Evolutionary conservation across 208 protist genomes (phyloP).

Genomic region (Blechomonas ayalai): DNA sequence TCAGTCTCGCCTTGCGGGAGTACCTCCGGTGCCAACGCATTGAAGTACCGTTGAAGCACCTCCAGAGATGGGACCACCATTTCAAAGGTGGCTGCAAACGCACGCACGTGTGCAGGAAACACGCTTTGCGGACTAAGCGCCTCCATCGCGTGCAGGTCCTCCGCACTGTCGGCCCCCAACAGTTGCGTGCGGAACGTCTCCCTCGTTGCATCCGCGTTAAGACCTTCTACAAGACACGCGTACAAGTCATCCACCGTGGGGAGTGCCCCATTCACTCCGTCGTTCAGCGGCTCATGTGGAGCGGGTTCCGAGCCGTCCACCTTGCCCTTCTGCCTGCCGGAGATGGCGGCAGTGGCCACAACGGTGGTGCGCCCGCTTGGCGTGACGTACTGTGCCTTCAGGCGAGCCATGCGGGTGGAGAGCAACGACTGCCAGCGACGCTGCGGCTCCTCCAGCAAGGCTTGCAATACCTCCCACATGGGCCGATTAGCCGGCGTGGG

Average conservation of each 20-base stretch:
- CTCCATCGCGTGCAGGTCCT: constrained; percentile 32
- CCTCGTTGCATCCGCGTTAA: constrained; percentile 31
- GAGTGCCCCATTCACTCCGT: constrained; percentile 19
- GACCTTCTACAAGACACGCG: constrained; percentile 44
- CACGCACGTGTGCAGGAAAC: constrained; percentile 56
- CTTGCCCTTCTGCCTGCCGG: neutral
- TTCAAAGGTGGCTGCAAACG: constrained; percentile 27
- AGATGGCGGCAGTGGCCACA: neutral
- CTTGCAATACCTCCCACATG: constrained; percentile 31
- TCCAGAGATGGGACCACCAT: constrained; percentile 37
- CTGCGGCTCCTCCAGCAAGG: constrained; percentile 28
- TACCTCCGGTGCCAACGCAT: constrained; percentile 33
- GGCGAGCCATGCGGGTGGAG: constrained; percentile 21
- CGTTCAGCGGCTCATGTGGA: constrained; percentile 10
- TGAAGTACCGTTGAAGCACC: constrained; percentile 46
- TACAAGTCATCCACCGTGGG: constrained; percentile 46
- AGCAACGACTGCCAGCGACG: constrained; percentile 33
- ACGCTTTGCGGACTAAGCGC: constrained; percentile 44
- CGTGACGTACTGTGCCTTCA: constrained; percentile 10
- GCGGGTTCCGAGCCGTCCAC: constrained; percentile 1
- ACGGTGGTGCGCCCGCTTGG: neutral
- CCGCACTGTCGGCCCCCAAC: constrained; percentile 3
- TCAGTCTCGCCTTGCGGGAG: constrained; percentile 7
- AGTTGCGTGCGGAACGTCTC: constrained; percentile 7
- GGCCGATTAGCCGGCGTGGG: constrained; percentile 24